Evolutionary conservation across 495 filamentous ascomycete species (phyloP), one percentile per base, ranked within the genome.

Genomic region (Neurospora tetraspora): DNA sequence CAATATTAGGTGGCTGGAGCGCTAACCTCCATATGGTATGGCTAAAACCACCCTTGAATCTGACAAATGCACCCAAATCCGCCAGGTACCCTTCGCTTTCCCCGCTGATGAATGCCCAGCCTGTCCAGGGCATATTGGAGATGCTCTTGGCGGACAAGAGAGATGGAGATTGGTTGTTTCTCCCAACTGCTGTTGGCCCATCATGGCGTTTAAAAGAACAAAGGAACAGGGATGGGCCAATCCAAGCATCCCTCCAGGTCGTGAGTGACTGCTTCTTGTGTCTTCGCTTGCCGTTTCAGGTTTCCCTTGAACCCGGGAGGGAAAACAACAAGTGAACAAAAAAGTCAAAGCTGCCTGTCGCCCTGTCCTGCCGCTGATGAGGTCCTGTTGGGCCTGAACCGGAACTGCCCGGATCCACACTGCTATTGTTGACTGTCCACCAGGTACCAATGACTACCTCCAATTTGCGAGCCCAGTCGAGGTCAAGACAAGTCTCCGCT

Each of bases 251-350:
- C 34, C 34, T 36, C 34, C 34, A 36, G 34, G 34, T 42, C 39
- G 14, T 42, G 39, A 42, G 39, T 42, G 20, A 53, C 45, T 53
- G 45, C 45, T 53, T n/a, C n/a, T n/a, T n/a, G n/a, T n/a, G 39
- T 61, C 31, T 61, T 6, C n/a, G 23, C 53, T 65, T 65, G 53
- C 65, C 69, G 77, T 78, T 78, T 76, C 76, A 78, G 76, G 69
- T 71, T 69, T 6, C 45, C 70, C 65, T 75, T 61, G 27, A 61
- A 61, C 53, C 53, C 53, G 14, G 23, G 45, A 53, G 45, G 47
- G 23, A 61, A 61, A 23, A 47, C n/a, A 47, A 47, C 8, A 23
- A 5, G 20, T n/a, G n/a, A n/a, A n/a, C n/a, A 9, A 45, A 45
- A 20, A 59, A 14, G 47, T 16, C 47, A 61, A 61, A 61, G 47